phyloP scores from a whole-genome alignment of 805 yeast species.

The Blastobotrys terrestris region DNA sequence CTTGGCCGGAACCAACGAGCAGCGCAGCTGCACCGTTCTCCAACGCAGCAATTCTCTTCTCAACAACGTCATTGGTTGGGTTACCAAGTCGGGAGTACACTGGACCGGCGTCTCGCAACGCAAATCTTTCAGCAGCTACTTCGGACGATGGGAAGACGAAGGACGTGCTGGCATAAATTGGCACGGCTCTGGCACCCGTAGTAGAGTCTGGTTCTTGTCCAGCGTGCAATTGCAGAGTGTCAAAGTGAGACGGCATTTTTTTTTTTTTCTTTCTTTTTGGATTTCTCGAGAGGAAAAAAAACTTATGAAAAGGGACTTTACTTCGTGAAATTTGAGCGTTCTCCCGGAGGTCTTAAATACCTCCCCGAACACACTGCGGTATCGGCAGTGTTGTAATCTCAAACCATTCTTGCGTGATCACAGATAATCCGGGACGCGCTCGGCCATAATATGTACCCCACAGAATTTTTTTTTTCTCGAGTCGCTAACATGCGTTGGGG shows the following conservation, averaged over 20 bases:
- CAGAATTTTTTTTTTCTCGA: no score
- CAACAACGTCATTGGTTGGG: slow-evolving; percentile 90
- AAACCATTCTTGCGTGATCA: not conserved
- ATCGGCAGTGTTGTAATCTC: not conserved
- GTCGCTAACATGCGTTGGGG: no score
- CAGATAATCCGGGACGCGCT: not conserved
- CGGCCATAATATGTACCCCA: not conserved
- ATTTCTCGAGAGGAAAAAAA: no score
- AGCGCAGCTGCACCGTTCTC: slow-evolving; percentile 91
- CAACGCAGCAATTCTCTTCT: slow-evolving; percentile 84
- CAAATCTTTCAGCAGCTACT: slow-evolving; percentile 89
- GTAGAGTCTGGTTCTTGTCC: slow-evolving; percentile 72
- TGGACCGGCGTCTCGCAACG: slow-evolving; percentile 74
- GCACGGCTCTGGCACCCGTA: slow-evolving; percentile 79
- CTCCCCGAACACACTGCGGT: no score
- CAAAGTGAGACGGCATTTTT: slow-evolving; percentile 50
- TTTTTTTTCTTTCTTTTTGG: no score
- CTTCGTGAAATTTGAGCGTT: no score
- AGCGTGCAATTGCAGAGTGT: slow-evolving; percentile 90
- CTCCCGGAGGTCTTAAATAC: no score
- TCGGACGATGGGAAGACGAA: slow-evolving; percentile 81
- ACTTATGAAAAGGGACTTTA: no score
- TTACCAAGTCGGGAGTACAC: slow-evolving; percentile 87
- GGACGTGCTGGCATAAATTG: slow-evolving; percentile 88
- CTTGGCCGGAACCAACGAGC: slow-evolving; percentile 92